Conservation (phyloP, 768 basidiomycete species). For the Cystobasidiopsis lactophilus region DNA sequence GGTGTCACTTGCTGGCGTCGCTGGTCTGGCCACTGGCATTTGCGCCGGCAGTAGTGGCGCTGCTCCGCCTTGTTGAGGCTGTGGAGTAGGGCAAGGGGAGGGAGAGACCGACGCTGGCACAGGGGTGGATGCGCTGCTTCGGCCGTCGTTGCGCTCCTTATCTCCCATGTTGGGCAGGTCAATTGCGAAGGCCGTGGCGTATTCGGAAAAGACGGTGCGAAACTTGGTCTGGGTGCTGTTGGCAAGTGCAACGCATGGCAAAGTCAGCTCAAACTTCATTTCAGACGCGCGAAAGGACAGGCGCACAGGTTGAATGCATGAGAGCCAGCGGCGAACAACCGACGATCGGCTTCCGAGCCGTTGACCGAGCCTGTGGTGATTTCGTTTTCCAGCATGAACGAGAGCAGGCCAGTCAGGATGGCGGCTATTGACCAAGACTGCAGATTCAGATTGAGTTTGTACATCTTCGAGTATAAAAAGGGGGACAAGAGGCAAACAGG, state of each 20-base stretch:
- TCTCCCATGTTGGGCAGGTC: conserved; percentile 82
- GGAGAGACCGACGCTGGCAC: not conserved
- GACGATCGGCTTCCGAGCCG: conserved; percentile 57
- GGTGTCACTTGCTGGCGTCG: too few species aligned
- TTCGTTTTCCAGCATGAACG: conserved; percentile 87
- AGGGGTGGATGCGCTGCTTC: not conserved
- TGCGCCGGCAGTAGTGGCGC: too few species aligned
- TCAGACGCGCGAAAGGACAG: conserved; percentile 22
- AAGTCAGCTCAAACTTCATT: too few species aligned
- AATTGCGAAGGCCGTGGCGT: conserved; percentile 40
- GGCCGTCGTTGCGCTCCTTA: conserved; percentile 2
- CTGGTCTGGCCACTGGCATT: too few species aligned
- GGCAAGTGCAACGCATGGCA: conserved; percentile 1
- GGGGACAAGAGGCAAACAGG: too few species aligned
- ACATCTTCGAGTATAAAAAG: too few species aligned
- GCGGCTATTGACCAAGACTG: too few species aligned
- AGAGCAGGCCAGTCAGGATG: conserved; percentile 51
- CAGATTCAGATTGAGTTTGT: too few species aligned
- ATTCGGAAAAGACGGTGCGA: conserved; percentile 31
- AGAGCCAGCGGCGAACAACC: conserved; percentile 47
- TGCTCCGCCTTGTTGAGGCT: too few species aligned
- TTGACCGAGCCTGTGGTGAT: conserved; percentile 88
- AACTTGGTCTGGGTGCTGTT: conserved; percentile 16
- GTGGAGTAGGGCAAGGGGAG: too few species aligned
- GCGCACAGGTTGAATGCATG: conserved; percentile 71